A percentile compares a stretch with the other conserved stretches of the same genome.
Evolutionary conservation across 306 rosid genomes (phyloP).

Genomic region (Fagus sylvatica): DNA sequence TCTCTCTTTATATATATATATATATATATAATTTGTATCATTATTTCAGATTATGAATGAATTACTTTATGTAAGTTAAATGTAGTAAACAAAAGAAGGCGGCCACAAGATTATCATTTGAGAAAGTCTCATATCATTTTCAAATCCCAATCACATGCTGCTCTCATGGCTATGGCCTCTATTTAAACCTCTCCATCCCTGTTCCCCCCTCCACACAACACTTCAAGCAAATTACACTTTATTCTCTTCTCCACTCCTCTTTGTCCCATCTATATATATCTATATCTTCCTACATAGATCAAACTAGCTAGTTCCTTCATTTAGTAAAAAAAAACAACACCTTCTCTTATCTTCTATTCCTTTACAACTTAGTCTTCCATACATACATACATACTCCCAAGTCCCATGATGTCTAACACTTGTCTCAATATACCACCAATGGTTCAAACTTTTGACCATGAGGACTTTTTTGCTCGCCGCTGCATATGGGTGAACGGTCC

Average conservation of each 20-base stretch:
- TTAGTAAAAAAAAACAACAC: neutral
- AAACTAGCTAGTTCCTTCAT: neutral
- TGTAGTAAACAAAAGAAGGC: slow-evolving; percentile 6
- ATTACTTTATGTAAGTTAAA: neutral
- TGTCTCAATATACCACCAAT: slow-evolving; percentile 46
- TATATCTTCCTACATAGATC: neutral
- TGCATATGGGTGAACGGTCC: slow-evolving; percentile 87
- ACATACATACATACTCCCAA: neutral
- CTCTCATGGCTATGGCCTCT: slow-evolving; percentile 27
- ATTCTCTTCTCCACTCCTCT: slow-evolving; percentile 10
- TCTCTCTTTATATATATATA: too few relatives aligned
- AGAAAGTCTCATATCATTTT: slow-evolving; percentile 28
- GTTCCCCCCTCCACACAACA: slow-evolving; percentile 47
- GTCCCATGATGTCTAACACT: slow-evolving; percentile 28
- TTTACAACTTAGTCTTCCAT: neutral
- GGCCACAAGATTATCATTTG: slow-evolving; percentile 30
- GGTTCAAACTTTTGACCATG: slow-evolving; percentile 39
- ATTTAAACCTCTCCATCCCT: slow-evolving; percentile 51
- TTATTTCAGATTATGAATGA: neutral
- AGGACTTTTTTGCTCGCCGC: slow-evolving; percentile 42
- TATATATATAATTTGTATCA: neutral
- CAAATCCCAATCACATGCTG: slow-evolving; percentile 54
- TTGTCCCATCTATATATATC: neutral
- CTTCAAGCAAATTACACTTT: slow-evolving; percentile 33
- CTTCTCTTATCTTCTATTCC: neutral